Percentiles rank a stretch among this genome's conserved stretches.
Conservation (phyloP, 1,284 basidiomycete genomes). For the Fomitiporia mediterranea region DNA sequence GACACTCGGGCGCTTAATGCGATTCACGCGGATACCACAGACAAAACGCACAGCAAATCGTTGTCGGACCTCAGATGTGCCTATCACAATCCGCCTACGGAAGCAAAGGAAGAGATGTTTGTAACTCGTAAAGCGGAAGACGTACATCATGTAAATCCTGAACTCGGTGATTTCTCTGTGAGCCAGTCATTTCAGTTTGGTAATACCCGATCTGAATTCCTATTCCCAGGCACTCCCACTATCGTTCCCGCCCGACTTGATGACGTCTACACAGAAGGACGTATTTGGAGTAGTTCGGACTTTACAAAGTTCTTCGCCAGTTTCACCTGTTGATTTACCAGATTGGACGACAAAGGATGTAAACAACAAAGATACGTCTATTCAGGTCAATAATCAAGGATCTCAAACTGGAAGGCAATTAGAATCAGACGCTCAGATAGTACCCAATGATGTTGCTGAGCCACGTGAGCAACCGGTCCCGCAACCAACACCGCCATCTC, state of each 20-base stretch:
- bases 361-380: background rate
- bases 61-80: background rate
- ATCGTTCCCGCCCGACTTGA: conserved; percentile 36
- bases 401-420: background rate
- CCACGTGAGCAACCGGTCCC: background rate
- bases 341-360: conserved; percentile 32
- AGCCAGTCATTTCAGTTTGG: background rate
- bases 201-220: background rate
- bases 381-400: background rate
- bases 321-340: conserved; percentile 33
- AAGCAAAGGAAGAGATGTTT: background rate
- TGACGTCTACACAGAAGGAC: conserved; percentile 34
- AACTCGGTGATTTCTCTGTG: background rate
- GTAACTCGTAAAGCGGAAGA: background rate
- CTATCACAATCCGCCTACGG: background rate
- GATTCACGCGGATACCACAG: background rate
- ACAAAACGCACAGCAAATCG: background rate
- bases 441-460: background rate
- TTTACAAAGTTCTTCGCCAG: conserved; percentile 27
- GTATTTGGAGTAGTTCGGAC: conserved; percentile 18
- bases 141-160: background rate
- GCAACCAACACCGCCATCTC: conserved; percentile 11
- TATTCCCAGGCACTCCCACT: conserved; percentile 28
- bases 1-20: background rate
- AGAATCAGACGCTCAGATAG: background rate